These are phyloP conservation scores for Carex cristatella DNA, from an alignment of 176 grass and related monocot genomes.

Conservation along the genomic window DNA sequence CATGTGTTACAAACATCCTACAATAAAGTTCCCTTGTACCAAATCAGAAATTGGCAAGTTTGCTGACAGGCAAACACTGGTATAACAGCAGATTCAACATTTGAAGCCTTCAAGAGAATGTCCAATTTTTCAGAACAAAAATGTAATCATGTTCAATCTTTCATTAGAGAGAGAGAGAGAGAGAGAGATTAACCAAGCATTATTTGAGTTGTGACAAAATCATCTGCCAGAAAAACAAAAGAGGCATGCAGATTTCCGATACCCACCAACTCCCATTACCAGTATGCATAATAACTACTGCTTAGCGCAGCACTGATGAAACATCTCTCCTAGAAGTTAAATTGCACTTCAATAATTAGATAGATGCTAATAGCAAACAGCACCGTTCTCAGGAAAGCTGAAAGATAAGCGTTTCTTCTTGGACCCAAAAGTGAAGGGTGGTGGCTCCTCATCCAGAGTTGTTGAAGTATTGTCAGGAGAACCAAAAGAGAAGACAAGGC, in stretches of 20 bases:
- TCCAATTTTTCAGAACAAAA: background rate
- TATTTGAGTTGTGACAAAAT: background rate
- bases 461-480: background rate
- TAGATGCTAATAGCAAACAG: constrained; percentile 1
- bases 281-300: background rate
- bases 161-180: background rate
- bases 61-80: background rate
- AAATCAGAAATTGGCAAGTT: background rate
- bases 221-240: background rate
- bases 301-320: background rate
- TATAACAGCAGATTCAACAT: background rate
- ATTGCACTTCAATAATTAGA: background rate
- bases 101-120: background rate
- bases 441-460: background rate
- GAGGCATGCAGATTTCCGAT: background rate
- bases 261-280: background rate
- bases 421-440: constrained; percentile 19
- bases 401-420: background rate
- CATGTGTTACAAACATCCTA: too few relatives aligned
- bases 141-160: background rate
- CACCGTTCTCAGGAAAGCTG: background rate
- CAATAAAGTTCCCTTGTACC: background rate
- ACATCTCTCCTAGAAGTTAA: background rate
- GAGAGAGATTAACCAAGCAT: background rate
- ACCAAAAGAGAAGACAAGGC: constrained; percentile 26